Conservation (phyloP, 2,329 filamentous ascomycete species). For the Penicillium decumbens region DNA sequence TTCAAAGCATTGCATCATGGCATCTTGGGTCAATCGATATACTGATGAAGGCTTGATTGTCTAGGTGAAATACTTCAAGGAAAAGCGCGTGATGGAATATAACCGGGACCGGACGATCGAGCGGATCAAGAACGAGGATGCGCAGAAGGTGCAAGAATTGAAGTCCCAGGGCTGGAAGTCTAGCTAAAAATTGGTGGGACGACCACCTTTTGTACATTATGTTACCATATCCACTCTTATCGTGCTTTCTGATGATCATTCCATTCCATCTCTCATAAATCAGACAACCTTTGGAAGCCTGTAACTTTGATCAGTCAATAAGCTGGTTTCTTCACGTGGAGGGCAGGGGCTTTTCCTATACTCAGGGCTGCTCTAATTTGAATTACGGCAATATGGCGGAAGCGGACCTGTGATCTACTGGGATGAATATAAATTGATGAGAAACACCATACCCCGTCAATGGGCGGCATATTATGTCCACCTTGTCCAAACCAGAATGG, state of each 20-base stretch:
- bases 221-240: constrained; percentile 27
- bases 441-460: not conserved
- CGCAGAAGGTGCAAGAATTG: constrained; percentile 53
- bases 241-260: constrained; percentile 14
- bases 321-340: not conserved
- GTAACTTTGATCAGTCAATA: not conserved
- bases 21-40: not conserved
- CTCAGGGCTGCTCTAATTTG: not conserved
- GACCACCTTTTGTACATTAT: constrained; percentile 22
- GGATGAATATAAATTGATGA: not conserved
- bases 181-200: constrained; percentile 12
- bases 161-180: constrained; percentile 42
- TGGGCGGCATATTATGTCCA: constrained; percentile 16
- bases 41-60: constrained; percentile 11
- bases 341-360: too few relatives aligned
- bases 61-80: constrained; percentile 96
- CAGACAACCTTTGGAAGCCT: not conserved
- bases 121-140: constrained; percentile 68
- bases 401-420: not conserved
- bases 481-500: constrained; percentile 1
- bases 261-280: not conserved
- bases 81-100: constrained; percentile 86
- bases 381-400: not conserved
- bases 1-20: not conserved
- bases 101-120: constrained; percentile 77